phyloP scores from a whole-genome alignment of 163 green algal genomes.

The Scenedesmus sp. region DNA sequence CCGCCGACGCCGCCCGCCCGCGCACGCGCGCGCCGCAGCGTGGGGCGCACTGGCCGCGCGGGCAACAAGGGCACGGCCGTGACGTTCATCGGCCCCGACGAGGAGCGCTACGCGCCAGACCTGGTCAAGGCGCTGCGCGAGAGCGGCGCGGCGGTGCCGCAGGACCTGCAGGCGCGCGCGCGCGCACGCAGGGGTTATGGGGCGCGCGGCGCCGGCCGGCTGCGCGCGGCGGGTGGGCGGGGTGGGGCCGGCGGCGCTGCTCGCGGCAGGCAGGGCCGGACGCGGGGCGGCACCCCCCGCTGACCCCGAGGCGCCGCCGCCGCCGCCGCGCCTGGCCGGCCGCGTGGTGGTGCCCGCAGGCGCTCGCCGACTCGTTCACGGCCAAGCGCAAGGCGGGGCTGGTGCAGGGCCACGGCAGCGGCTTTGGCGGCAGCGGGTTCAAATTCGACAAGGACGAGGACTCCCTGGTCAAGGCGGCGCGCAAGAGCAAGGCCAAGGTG shows the following conservation, averaged over 20 bases:
- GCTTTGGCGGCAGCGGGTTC: conserved; percentile 95
- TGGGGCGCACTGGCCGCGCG: conserved; percentile 85
- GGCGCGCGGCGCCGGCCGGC: too few relatives aligned
- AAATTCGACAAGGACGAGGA: conserved; percentile 95
- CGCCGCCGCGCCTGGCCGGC: too few relatives aligned
- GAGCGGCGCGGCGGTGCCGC: conserved; percentile 75
- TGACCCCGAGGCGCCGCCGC: too few relatives aligned
- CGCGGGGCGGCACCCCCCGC: not conserved
- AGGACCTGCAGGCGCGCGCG: conserved; percentile 56
- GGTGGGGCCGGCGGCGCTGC: too few relatives aligned
- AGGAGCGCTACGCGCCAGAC: conserved; percentile 94
- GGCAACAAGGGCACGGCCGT: conserved; percentile 94
- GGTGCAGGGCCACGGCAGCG: conserved; percentile 80
- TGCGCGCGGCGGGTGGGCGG: too few relatives aligned
- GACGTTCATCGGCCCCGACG: conserved; percentile 93
- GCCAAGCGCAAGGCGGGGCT: conserved; percentile 84
- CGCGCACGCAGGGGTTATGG: too few relatives aligned
- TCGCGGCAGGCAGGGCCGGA: too few relatives aligned
- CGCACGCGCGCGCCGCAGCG: conserved; percentile 36
- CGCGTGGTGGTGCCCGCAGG: conserved; percentile 70
- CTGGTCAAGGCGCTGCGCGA: conserved; percentile 95
- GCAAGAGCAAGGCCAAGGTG: conserved; percentile 60
- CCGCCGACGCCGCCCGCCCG: too few relatives aligned
- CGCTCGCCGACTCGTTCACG: conserved; percentile 81
- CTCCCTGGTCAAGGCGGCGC: conserved; percentile 66